Evolutionary conservation across 2,329 filamentous ascomycete species (phyloP).

Genomic region (Apiospora hydei): DNA sequence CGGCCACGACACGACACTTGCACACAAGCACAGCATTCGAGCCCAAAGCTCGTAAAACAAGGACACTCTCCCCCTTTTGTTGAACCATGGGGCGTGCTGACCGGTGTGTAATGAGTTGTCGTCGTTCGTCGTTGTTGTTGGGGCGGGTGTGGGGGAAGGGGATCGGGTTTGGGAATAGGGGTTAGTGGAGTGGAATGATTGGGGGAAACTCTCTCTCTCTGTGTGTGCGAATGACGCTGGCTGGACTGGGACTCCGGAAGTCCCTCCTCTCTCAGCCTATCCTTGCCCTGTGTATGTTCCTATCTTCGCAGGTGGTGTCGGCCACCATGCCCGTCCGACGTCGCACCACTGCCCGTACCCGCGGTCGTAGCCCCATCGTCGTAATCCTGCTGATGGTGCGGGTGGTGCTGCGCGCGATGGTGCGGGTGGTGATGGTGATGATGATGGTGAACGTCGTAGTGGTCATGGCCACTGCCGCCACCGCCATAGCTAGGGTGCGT

Average conservation of each 20-base stretch:
- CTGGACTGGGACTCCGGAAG: neutral
- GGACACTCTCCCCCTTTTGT: neutral
- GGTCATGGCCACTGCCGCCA: constrained; percentile 26
- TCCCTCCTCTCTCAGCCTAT: neutral
- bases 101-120: constrained; percentile 5
- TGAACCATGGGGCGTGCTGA: neutral
- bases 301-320: constrained; percentile 5
- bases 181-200: neutral
- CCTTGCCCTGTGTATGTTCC: neutral
- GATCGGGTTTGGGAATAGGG: neutral
- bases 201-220: neutral
- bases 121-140: neutral
- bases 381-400: constrained; percentile 28
- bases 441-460: constrained; percentile 33
- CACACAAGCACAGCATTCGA: neutral
- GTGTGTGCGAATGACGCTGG: neutral
- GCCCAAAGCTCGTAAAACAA: constrained; percentile 10
- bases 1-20: neutral
- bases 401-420: constrained; percentile 28
- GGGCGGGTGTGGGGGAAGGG: neutral
- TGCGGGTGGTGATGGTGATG: neutral
- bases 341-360: constrained; percentile 32
- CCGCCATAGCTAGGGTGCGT: neutral
- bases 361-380: constrained; percentile 31
- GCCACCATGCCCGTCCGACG: constrained; percentile 38